Conservation (phyloP, 2,329 filamentous ascomycete genomes). For the Diaporthe ilicicola region DNA sequence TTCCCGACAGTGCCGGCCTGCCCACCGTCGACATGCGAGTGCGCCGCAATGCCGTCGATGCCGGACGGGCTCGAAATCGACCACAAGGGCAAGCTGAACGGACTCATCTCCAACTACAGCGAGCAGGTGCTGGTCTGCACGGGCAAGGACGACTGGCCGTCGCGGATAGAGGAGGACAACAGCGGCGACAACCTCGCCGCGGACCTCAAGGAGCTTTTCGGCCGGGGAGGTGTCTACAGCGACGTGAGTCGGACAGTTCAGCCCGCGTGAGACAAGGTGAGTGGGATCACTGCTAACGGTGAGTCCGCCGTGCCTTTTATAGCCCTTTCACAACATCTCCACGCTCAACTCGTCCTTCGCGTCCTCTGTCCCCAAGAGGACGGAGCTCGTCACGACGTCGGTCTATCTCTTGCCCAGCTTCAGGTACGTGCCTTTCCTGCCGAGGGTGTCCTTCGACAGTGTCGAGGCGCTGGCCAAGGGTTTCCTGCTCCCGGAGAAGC, state of each 20-base stretch:
- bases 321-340: constrained; percentile 87
- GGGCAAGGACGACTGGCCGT: constrained; percentile 81
- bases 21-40: constrained; percentile 79
- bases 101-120: constrained; percentile 79
- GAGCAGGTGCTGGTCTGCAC: constrained; percentile 88
- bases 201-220: constrained; percentile 75
- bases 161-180: constrained; percentile 84
- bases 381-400: constrained; percentile 64
- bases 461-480: constrained; percentile 68
- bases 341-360: constrained; percentile 80
- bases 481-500: constrained; percentile 69
- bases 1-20: constrained; percentile 65
- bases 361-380: constrained; percentile 57
- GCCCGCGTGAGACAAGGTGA: constrained; percentile 13
- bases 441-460: constrained; percentile 65
- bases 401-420: constrained; percentile 85
- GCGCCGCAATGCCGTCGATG: constrained; percentile 71
- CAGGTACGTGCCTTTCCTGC: constrained; percentile 78
- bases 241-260: constrained; percentile 62
- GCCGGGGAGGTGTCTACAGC: constrained; percentile 70
- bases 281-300: constrained; percentile 42
- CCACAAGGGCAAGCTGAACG: constrained; percentile 72
- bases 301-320: constrained; percentile 37
- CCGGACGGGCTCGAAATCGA: constrained; percentile 80
- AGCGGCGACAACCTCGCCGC: constrained; percentile 72